Conservation (phyloP, 176 grass and related monocot genomes). For the Pontederia paniculata region DNA sequence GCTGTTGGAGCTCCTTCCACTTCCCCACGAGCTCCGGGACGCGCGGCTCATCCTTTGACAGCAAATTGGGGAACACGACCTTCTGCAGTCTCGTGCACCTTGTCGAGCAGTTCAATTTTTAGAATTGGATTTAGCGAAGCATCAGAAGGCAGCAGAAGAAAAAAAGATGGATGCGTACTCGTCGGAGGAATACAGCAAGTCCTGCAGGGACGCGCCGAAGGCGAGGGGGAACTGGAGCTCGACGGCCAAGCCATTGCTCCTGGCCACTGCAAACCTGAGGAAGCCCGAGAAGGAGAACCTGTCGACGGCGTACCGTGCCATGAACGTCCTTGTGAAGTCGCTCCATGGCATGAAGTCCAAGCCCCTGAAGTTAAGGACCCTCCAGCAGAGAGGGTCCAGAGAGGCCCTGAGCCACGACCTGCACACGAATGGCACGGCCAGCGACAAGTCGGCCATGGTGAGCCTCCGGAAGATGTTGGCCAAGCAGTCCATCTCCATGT, state of each 20-base stretch:
- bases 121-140: background rate
- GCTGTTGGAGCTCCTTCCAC: slow-evolving; percentile 5
- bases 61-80: background rate
- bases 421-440: slow-evolving; percentile 2
- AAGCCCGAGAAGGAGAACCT: background rate
- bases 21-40: slow-evolving; percentile 1
- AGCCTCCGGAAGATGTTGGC: slow-evolving; percentile 1
- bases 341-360: slow-evolving; percentile 7
- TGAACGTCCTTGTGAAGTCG: background rate
- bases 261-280: background rate
- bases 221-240: background rate
- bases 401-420: background rate
- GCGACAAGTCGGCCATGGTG: background rate
- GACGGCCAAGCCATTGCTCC: background rate
- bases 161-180: background rate
- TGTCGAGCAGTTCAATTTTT: no score
- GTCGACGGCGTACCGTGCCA: background rate
- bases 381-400: slow-evolving; percentile 4
- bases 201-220: background rate
- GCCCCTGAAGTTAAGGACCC: background rate
- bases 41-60: background rate
- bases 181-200: background rate
- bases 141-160: no score
- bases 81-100: slow-evolving; percentile 1
- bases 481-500: slow-evolving; percentile 5